A percentile compares a stretch with the other conserved stretches of the same genome.
Evolutionary conservation across 1,139 yeast genomes (phyloP).

Genomic region (Yamadazyma atlantica): DNA sequence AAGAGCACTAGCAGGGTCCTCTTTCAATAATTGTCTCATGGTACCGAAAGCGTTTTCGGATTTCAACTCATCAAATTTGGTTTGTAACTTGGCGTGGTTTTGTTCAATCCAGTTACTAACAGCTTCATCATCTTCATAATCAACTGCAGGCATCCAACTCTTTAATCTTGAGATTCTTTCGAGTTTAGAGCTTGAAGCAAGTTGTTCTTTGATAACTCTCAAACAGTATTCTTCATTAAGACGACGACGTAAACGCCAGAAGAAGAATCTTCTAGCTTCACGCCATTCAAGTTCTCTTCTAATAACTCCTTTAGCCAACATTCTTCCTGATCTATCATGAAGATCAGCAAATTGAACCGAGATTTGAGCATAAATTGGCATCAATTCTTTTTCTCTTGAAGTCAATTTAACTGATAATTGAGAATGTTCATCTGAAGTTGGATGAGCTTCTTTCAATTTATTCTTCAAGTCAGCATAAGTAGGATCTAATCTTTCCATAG

Average conservation of each 20-base stretch:
- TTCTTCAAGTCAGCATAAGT: slow-evolving; percentile 67
- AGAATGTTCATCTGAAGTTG: slow-evolving; percentile 65
- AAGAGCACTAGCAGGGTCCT: slow-evolving; percentile 54
- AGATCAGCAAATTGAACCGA: slow-evolving; percentile 96
- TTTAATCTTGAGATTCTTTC: slow-evolving; percentile 85
- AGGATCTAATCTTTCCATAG: slow-evolving; percentile 87
- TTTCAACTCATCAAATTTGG: slow-evolving; percentile 63
- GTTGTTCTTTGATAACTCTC: slow-evolving; percentile 67
- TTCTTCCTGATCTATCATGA: slow-evolving; percentile 96
- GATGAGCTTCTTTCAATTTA: slow-evolving; percentile 51
- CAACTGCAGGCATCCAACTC: slow-evolving; percentile 82
- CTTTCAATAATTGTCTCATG: slow-evolving; percentile 58
- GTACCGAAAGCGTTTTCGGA: slow-evolving; percentile 62
- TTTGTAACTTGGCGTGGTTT: slow-evolving; percentile 63
- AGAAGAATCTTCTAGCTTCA: slow-evolving; percentile 90
- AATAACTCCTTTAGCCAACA: slow-evolving; percentile 92
- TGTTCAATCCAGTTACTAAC: slow-evolving; percentile 88
- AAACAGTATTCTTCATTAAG: slow-evolving; percentile 87
- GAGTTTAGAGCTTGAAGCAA: slow-evolving; percentile 56
- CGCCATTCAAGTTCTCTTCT: slow-evolving; percentile 83
- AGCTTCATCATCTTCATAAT: slow-evolving; percentile 69
- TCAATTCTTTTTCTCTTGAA: slow-evolving; percentile 74
- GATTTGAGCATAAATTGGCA: slow-evolving; percentile 89
- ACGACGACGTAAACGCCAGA: slow-evolving; percentile 98
- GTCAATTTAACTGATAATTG: slow-evolving; percentile 63